Base-by-base conservation (phyloP, 2,329 filamentous ascomycete species). In the Cordyceps pruinosa region DNA sequence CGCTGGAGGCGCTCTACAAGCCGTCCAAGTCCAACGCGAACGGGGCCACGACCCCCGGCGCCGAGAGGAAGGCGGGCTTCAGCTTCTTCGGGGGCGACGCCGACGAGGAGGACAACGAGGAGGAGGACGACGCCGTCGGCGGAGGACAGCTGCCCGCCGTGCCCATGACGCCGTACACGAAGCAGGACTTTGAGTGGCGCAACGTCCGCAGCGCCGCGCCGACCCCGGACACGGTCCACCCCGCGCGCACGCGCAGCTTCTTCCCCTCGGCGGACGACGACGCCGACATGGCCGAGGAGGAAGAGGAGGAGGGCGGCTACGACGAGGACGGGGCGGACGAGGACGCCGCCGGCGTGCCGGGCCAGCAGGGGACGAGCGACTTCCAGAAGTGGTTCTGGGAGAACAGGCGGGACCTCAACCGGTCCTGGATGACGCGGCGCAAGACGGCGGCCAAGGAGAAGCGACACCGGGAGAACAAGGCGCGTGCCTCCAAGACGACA, bases 1-100 rank as follows among this genome's bases (percentile, higher is more conserved):
- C 94, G 0, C 80, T 97, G 1, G 92, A 97, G 75, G 90, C 90
- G 0, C 81, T 97, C 2, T 99, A 95, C 79, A 97, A 97, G 73
- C 84, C 84, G 5, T 72, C 82, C 30, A 79, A 83, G 35, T 70
- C 75, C 32, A 70, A 70, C 4, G 71, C 69, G 60, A 62, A 74
- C 65, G 51, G 72, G 61, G 26, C 74, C 64, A 52, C 62, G 35
- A 61, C 67, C 0, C 61, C 68, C 35, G 60, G 65, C 59, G 59
- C 75, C 65, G 62, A 81, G 74, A 59, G 82, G 68, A 56, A 86
- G 75, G 19, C 2, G 1, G 64, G 76, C 12, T 96, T 97, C 71
- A 90, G 80, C 68, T 97, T 97, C 74, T 96, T 96, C 68, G 77
- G 73, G 25, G 70, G 73, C 17, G 70, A 74, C 2, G 73, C 73